Evolutionary conservation across 169 alveolate species (phyloP).

Genomic region (Eimeria praecox): DNA sequence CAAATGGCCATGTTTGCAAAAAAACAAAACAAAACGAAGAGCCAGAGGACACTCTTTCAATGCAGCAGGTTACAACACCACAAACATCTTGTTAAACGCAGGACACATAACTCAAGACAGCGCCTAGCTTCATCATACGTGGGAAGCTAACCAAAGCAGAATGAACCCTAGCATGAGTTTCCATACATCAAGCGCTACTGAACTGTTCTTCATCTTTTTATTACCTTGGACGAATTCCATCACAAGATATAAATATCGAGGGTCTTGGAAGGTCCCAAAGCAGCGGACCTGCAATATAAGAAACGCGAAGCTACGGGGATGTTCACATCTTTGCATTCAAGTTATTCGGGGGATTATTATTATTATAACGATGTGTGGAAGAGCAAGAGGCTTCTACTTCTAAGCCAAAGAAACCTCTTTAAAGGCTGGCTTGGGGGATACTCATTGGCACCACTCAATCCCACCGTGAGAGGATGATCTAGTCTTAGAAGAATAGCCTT

Average conservation of each 20-base stretch:
- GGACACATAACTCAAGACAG: not conserved
- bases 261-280: slow-evolving; percentile 88
- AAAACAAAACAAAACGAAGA: slow-evolving; percentile 83
- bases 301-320: not conserved
- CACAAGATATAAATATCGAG: slow-evolving; percentile 86
- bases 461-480: slow-evolving; percentile 94
- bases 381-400: not conserved
- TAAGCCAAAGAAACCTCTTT: too few relatives aligned
- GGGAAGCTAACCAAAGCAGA: not conserved
- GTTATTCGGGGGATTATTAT: not conserved
- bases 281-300: slow-evolving; percentile 92
- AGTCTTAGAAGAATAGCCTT: slow-evolving; percentile 91
- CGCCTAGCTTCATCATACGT: not conserved
- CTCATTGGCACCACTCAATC: too few relatives aligned
- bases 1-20: slow-evolving; percentile 86
- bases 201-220: not conserved
- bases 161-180: not conserved
- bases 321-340: not conserved
- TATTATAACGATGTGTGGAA: not conserved
- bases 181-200: not conserved
- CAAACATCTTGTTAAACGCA: not conserved
- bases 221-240: slow-evolving; percentile 88
- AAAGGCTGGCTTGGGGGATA: too few relatives aligned
- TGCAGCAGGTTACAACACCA: slow-evolving; percentile 90
- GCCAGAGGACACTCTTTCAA: slow-evolving; percentile 86